Percentiles rank a stretch among this genome's conserved stretches.
Conservation (phyloP, 306 rosid species). For the Sicyos baderoa region DNA sequence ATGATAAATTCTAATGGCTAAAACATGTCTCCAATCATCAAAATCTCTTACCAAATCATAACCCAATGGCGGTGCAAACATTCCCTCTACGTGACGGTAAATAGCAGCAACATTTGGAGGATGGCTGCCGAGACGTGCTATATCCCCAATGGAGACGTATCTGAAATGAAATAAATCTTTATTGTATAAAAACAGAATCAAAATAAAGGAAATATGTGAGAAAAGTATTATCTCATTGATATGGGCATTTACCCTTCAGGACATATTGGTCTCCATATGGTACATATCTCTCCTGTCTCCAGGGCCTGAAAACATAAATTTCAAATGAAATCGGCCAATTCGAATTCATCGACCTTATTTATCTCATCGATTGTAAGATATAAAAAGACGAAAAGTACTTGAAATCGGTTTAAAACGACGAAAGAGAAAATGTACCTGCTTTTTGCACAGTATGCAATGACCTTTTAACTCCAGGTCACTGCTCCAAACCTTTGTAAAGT, state of each 20-base stretch:
- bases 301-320: conserved; percentile 39
- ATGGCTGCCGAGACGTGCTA: conserved; percentile 78
- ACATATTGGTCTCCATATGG: conserved; percentile 93
- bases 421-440: conserved; percentile 46
- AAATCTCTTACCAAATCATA: conserved; percentile 77
- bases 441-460: conserved; percentile 66
- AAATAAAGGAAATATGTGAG: background rate
- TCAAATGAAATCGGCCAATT: background rate
- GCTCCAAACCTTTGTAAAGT: conserved; percentile 85
- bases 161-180: conserved; percentile 32
- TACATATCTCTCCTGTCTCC: conserved; percentile 52
- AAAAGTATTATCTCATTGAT: background rate
- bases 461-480: conserved; percentile 69
- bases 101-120: conserved; percentile 95
- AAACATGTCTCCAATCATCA: background rate
- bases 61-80: conserved; percentile 67
- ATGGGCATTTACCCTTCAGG: conserved; percentile 67
- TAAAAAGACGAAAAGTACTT: conserved; percentile 16
- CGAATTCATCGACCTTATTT: background rate
- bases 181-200: conserved; percentile 13
- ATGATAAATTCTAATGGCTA: background rate
- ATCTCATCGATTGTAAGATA: background rate
- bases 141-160: conserved; percentile 68
- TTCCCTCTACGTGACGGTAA: conserved; percentile 58
- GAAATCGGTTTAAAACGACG: background rate